Conservation (phyloP, 495 filamentous ascomycete genomes). For the Podospora conica region DNA sequence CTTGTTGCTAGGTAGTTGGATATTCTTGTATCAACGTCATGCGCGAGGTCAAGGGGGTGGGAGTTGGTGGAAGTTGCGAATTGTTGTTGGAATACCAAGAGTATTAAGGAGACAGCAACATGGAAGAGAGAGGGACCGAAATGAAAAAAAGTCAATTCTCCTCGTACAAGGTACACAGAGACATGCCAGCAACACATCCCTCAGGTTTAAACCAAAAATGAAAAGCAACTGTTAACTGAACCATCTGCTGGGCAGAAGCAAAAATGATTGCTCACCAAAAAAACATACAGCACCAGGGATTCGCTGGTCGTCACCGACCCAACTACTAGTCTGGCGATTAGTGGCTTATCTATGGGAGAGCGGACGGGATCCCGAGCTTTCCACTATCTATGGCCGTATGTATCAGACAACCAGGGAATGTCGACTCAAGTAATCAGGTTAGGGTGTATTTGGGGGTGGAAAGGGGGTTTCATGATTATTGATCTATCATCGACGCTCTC, state of each 20-base stretch:
- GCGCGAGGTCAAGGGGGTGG: background rate
- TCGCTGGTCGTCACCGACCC: constrained; percentile 34
- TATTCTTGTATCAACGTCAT: background rate
- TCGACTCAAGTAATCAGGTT: background rate
- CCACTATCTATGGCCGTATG: constrained; percentile 23
- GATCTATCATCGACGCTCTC: too few relatives aligned
- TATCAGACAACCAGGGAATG: background rate
- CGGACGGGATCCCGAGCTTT: constrained; percentile 47
- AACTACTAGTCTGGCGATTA: constrained; percentile 37
- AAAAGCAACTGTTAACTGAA: too few relatives aligned
- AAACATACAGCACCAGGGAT: constrained; percentile 42
- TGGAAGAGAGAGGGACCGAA: background rate
- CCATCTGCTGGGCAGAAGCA: too few relatives aligned
- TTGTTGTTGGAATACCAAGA: background rate
- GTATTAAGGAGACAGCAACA: background rate
- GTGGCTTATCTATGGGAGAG: constrained; percentile 43
- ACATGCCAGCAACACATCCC: too few relatives aligned
- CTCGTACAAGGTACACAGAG: too few relatives aligned
- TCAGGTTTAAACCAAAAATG: too few relatives aligned
- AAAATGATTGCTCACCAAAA: too few relatives aligned
- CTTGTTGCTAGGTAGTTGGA: background rate
- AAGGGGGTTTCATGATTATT: background rate
- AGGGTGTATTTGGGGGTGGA: too few relatives aligned
- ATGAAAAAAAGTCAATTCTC: too few relatives aligned
- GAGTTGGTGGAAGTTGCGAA: background rate